phyloP scores from a whole-genome alignment of 306 rosid genomes.

The Cucumis cinereus region DNA sequence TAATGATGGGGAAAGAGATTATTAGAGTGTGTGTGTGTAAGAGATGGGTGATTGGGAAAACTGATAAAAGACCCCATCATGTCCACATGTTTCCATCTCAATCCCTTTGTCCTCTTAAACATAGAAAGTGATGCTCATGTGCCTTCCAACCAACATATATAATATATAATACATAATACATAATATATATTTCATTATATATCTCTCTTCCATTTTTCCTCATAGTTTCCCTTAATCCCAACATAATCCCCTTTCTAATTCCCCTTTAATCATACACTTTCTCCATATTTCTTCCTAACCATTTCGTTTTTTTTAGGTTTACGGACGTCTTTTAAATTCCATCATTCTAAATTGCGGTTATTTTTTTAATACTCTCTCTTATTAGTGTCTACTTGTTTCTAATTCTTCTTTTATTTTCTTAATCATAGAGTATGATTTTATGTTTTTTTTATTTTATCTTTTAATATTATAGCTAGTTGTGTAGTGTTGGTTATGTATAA shows the following conservation, averaged over 20 bases:
- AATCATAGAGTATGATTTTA: too few species aligned
- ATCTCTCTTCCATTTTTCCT: background rate
- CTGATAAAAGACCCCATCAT: background rate
- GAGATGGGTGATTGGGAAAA: background rate
- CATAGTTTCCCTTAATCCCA: constrained; percentile 5
- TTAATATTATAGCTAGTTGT: too few species aligned
- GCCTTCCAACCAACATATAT: background rate
- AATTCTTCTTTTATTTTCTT: background rate
- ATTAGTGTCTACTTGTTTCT: background rate
- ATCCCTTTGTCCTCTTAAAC: constrained; percentile 8
- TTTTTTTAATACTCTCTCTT: too few species aligned
- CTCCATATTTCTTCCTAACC: too few species aligned
- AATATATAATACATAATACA: background rate
- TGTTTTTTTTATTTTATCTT: too few species aligned
- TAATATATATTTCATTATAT: background rate
- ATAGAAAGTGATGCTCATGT: constrained; percentile 7
- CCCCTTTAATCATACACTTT: background rate
- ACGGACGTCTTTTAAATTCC: too few species aligned
- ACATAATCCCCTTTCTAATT: constrained; percentile 1
- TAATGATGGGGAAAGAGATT: background rate
- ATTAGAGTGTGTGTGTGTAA: background rate
- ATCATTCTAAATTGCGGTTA: too few species aligned
- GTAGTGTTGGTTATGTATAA: too few species aligned
- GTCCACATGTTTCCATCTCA: constrained; percentile 2
- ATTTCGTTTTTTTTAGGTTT: background rate